These are phyloP conservation scores for Galerina sulciceps DNA, from an alignment of 768 basidiomycete genomes.

Conservation along the genomic window DNA sequence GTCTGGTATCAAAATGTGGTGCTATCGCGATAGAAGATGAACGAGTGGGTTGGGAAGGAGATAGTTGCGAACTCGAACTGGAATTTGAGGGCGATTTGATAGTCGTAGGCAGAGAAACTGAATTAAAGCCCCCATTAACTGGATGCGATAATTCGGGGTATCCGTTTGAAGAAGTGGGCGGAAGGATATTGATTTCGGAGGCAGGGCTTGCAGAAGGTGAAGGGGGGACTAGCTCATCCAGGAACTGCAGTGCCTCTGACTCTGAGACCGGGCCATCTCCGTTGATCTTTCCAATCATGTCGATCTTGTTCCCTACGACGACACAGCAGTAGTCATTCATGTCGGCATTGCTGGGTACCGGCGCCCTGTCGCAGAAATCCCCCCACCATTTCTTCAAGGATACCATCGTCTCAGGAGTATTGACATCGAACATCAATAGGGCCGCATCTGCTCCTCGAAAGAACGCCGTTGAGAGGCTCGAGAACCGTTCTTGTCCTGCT, in stretches of 20 bases:
- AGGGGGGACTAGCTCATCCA: slow-evolving; percentile 62
- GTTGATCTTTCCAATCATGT: slow-evolving; percentile 42
- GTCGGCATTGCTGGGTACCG: slow-evolving; percentile 63
- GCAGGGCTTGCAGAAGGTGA: not conserved
- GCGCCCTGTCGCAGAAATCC: slow-evolving; percentile 72
- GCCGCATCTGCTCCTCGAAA: slow-evolving; percentile 87
- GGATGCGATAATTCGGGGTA: slow-evolving; percentile 9
- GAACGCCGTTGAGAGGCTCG: slow-evolving; percentile 79
- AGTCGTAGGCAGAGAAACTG: not conserved
- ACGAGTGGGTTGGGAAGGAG: slow-evolving; percentile 11
- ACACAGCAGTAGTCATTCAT: slow-evolving; percentile 69
- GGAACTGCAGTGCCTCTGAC: slow-evolving; percentile 53
- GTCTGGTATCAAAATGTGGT: slow-evolving; percentile 14
- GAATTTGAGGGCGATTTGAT: not conserved
- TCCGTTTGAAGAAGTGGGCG: slow-evolving; percentile 8
- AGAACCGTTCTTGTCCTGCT: slow-evolving; percentile 89
- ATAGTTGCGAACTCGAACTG: not conserved
- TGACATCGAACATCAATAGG: slow-evolving; percentile 82
- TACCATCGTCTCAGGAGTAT: slow-evolving; percentile 60
- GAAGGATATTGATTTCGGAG: slow-evolving; percentile 12
- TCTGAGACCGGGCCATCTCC: slow-evolving; percentile 30
- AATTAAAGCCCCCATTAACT: not conserved
- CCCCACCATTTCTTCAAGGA: slow-evolving; percentile 77
- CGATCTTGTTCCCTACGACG: slow-evolving; percentile 82
- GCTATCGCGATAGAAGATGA: slow-evolving; percentile 34